These are phyloP conservation scores for Astragalus membranaceus DNA, from an alignment of 306 rosid genomes.

Conservation along the genomic window DNA sequence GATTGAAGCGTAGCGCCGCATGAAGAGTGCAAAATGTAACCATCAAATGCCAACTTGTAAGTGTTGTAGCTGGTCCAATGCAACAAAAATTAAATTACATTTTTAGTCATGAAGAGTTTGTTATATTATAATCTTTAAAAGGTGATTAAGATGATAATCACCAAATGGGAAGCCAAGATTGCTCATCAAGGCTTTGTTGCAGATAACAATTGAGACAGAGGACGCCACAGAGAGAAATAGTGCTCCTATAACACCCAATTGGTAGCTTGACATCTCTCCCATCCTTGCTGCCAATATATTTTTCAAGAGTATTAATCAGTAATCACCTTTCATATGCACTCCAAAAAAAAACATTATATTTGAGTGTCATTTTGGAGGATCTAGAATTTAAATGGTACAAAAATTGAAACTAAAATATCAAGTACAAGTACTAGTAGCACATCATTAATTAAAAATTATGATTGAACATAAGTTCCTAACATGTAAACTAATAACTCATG, in stretches of 20 bases:
- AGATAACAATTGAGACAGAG: slow-evolving; percentile 95
- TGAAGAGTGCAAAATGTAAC: slow-evolving; percentile 94
- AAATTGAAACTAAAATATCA: neutral
- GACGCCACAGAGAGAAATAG: slow-evolving; percentile 94
- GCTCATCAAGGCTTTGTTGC: slow-evolving; percentile 99
- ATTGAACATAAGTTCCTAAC: neutral
- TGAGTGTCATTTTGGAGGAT: too few species aligned
- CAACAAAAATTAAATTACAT: neutral
- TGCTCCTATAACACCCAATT: slow-evolving; percentile 86
- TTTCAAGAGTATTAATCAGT: slow-evolving; percentile 4
- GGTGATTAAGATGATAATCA: slow-evolving; percentile 4
- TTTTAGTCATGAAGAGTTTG: neutral
- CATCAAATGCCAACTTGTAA: slow-evolving; percentile 98
- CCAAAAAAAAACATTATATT: too few species aligned
- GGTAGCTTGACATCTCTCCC: slow-evolving; percentile 88
- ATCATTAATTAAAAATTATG: neutral
- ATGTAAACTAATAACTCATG: neutral
- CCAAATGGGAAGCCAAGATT: slow-evolving; percentile 97
- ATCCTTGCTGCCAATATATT: slow-evolving; percentile 34
- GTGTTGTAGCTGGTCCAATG: slow-evolving; percentile 67
- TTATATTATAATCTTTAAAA: neutral
- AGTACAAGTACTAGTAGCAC: too few species aligned
- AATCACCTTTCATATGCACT: neutral
- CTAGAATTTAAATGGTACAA: neutral
- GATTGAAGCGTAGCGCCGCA: slow-evolving; percentile 70